These are phyloP conservation scores for Durusdinium trenchii DNA, from an alignment of 73 alveolate genomes.

Conservation along the genomic window DNA sequence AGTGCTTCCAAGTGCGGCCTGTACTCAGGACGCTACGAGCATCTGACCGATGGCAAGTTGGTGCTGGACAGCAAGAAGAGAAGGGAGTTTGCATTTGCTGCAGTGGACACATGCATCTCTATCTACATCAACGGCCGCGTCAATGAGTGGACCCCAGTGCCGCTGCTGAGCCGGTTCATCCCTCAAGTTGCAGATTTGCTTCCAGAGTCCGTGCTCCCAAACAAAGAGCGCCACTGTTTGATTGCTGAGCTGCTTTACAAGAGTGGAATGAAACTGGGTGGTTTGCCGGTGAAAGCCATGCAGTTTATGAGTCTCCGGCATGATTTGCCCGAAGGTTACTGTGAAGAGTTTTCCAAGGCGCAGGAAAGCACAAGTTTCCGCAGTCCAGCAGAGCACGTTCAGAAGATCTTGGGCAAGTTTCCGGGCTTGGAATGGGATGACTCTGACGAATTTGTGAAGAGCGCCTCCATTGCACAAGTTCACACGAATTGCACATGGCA, in stretches of 20 bases:
- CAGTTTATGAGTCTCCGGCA: conserved; percentile 23
- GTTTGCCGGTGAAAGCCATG: conserved; percentile 26
- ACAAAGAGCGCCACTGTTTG: neutral
- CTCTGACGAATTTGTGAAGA: neutral
- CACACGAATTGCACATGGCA: conserved; percentile 3
- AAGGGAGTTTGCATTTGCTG: neutral
- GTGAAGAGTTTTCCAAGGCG: conserved; percentile 18
- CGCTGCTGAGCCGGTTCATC: neutral
- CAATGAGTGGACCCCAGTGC: neutral
- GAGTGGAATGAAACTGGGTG: neutral
- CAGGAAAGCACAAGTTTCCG: neutral
- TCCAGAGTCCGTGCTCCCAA: neutral
- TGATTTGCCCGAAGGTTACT: conserved; percentile 44
- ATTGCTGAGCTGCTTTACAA: conserved; percentile 13
- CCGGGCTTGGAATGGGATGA: neutral
- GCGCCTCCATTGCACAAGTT: conserved; percentile 39
- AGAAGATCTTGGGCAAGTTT: neutral
- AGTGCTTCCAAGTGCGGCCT: neutral
- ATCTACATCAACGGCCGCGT: neutral
- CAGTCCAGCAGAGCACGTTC: neutral
- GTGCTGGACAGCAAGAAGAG: conserved; percentile 33
- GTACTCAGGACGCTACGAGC: neutral
- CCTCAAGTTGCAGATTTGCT: neutral
- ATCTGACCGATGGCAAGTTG: neutral
- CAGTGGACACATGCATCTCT: neutral